Evolutionary conservation across 257 asterid species (phyloP), one percentile per base, ranked within the genome.

Genomic region (Anisodus acutangulus): DNA sequence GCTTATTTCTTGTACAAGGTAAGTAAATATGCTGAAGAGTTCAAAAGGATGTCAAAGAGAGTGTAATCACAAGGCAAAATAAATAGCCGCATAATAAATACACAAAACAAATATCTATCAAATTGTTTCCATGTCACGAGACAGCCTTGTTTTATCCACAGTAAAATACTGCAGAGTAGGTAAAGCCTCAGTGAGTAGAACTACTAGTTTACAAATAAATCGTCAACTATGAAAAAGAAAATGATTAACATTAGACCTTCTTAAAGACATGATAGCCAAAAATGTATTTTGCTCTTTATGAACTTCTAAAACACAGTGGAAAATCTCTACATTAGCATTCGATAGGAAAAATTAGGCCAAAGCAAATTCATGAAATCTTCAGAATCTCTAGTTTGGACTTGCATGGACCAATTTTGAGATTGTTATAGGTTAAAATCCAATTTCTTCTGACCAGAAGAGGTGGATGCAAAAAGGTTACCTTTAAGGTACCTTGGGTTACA

Each of bases 41-140:
- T 19, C 68, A 59, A 51, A 58, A 31, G 5, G 47, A 53, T 10
- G 26, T 35, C 43, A 74, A 11, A 22, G 19, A 72, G 39, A 72
- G 16, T 47, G 43, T 74, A 15, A 74, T 49, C n/a, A 4, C 60
- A 49, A 49, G 41, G 49, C 19, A 0, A 19, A 72, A 49, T 60
- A 11, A 70, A 74, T 11, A 10, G 43, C 43, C 43, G 0, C 80
- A 4, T 11, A 74, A n/a, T 74, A 74, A 10, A 22, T 49, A 60
- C 55, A 58, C 69, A 64, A 69, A 6, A 62, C 85, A 70, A 82
- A 62, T 47, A 19, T 74, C 80, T n/a, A 47, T 74, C 17, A 22
- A 72, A 45, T 17, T 45, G 55, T 71, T 71, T 57, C 43, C 60
- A 74, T 47, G 60, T 47, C 59, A 47, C 41, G 10, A 19, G 60